Conservation (phyloP, 192 early-diverging fungal genomes). For the Coemansia sp. region DNA sequence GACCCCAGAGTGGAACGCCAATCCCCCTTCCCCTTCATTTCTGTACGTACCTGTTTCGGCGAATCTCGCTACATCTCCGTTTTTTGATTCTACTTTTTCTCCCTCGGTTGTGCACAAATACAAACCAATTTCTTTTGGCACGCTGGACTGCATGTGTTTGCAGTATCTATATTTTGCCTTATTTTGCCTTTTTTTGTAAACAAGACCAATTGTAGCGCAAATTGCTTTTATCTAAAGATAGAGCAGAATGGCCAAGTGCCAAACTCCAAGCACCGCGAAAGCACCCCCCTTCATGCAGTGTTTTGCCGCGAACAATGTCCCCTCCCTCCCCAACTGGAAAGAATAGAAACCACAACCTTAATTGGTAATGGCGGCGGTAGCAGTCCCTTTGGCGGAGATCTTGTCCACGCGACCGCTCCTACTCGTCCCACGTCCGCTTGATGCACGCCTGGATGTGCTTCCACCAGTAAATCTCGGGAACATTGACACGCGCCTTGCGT, state of each 20-base stretch:
- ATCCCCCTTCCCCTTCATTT: not conserved
- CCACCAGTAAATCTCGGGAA: constrained; percentile 56
- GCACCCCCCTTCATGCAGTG: not conserved
- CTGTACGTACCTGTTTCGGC: constrained; percentile 2
- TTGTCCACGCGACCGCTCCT: not conserved
- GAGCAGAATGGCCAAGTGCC: not conserved
- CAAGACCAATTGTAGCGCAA: not conserved
- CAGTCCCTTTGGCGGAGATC: not conserved
- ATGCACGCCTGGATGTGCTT: constrained; percentile 54
- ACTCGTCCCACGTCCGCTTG: constrained; percentile 31
- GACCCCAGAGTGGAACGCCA: not conserved
- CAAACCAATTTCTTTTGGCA: not conserved
- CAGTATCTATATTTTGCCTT: not conserved
- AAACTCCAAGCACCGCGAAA: not conserved
- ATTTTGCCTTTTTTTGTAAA: not conserved
- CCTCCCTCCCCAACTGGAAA: not conserved
- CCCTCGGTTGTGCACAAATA: not conserved
- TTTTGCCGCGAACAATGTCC: constrained; percentile 4
- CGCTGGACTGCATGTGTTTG: not conserved
- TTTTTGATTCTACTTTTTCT: not conserved
- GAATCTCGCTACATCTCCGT: not conserved
- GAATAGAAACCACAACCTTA: not conserved
- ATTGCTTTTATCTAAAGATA: not conserved
- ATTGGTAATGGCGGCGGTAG: not conserved
- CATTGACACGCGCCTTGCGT: constrained; percentile 38